Base-by-base conservation (phyloP, 352 stramenopile species). In the Peronospora destructor region DNA sequence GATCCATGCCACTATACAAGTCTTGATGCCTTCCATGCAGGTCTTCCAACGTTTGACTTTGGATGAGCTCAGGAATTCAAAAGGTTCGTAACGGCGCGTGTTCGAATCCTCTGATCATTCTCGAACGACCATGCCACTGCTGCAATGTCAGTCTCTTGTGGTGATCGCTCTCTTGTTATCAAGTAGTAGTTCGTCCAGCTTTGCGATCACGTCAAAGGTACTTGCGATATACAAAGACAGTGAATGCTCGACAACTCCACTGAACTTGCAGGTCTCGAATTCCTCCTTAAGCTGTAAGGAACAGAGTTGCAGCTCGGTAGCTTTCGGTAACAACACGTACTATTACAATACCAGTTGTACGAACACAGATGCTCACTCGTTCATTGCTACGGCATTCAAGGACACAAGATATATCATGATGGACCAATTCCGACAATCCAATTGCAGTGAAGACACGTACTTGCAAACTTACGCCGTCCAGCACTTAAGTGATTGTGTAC, bases 81-180 rank as follows among this genome's bases (percentile, higher is more conserved):
- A 1, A 1, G 19, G 4, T 26, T 26, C 36, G 28, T 2, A 21
- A 14, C 7, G 21, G 19, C 19, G 4, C 23, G 25, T 34, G 40
- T 49, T 36, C 32, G 45, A 23, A 12, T 21, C 12, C 23, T 26
- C 11, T 30, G 39, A 8, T 59, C 45, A 61, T 66, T 66, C 53
- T 62, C 41, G 32, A 63, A 66, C 45, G 40, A 19, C 41, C 59
- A 64, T 68, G 59, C 13, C 35, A 7, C 40, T 48, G 55, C 33
- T 50, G 46, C 39, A 23, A 39, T 44, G 35, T 50, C 32, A 26
- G 42, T 37, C 36, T 32, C n/a, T 58, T 25, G 43, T 50, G 42
- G 6, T 59, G 4, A 12, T 41, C 9, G 35, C n/a, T 45, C 26
- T 56, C 8, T 40, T 55, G 29, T 19, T 61, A 2, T 50, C 34